phyloP scores from a whole-genome alignment of 2,329 filamentous ascomycete genomes.

The Zelopaecilomyces penicillatus region DNA sequence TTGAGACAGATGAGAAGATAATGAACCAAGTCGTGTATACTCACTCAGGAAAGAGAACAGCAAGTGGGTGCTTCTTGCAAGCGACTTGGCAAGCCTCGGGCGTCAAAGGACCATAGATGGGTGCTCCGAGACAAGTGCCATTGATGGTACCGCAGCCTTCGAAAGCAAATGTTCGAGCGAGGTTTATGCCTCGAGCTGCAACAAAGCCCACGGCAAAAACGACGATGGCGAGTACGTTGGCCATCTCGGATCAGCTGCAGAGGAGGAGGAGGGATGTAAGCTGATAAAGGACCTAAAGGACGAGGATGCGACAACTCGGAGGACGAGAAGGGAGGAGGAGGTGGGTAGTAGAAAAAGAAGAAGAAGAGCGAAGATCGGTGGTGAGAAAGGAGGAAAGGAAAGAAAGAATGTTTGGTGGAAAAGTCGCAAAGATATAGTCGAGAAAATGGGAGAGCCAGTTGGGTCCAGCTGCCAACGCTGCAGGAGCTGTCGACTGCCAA shows the following conservation, averaged over 20 bases:
- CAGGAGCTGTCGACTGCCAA: too few relatives aligned
- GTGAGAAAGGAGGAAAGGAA: not conserved
- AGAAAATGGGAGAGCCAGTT: not conserved
- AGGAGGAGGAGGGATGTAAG: not conserved
- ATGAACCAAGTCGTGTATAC: constrained; percentile 2
- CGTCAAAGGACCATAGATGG: constrained; percentile 15
- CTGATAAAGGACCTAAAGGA: not conserved
- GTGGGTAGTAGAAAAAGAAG: not conserved
- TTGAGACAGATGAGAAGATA: not conserved
- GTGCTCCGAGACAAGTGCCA: constrained; percentile 16
- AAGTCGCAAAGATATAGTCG: not conserved
- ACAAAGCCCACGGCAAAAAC: constrained; percentile 14
- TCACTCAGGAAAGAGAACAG: constrained; percentile 25
- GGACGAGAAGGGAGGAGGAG: not conserved
- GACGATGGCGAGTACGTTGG: constrained; percentile 13
- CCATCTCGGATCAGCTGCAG: constrained; percentile 13
- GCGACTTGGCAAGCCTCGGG: constrained; percentile 21
- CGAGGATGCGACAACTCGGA: constrained; percentile 1
- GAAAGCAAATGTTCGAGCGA: constrained; percentile 16
- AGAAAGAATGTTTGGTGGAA: not conserved
- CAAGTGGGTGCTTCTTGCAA: constrained; percentile 19
- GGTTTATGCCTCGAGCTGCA: constrained; percentile 13
- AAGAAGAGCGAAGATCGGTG: constrained; percentile 1
- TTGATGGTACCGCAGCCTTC: constrained; percentile 21
- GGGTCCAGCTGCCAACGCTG: not conserved